A percentile compares a stretch with the other conserved stretches of the same genome.
Evolutionary conservation across 2,329 filamentous ascomycete genomes (phyloP).

Genomic region (Chrysoporthe puriensis): DNA sequence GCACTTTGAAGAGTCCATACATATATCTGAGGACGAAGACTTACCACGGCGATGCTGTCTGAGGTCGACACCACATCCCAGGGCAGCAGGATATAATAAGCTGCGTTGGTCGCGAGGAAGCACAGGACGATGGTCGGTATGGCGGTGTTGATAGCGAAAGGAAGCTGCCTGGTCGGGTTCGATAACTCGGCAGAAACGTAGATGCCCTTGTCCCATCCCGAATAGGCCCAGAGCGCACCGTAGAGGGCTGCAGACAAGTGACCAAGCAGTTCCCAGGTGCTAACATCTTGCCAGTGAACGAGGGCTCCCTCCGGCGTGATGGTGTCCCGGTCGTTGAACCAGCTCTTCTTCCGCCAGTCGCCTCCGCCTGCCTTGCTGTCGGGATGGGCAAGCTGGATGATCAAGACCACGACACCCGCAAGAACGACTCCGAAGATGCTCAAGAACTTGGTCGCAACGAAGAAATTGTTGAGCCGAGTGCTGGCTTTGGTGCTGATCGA

Average conservation of each 20-base stretch:
- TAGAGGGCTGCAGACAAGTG: conserved; percentile 65
- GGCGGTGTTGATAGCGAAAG: conserved; percentile 64
- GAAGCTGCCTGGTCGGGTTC: conserved; percentile 56
- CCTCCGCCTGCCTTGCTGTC: conserved; percentile 46
- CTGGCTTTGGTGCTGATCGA: conserved; percentile 59
- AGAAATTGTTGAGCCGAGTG: conserved; percentile 59
- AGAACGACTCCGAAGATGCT: conserved; percentile 53
- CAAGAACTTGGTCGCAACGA: conserved; percentile 58
- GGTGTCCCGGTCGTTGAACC: conserved; percentile 58
- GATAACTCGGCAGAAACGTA: conserved; percentile 59
- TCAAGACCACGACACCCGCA: conserved; percentile 52
- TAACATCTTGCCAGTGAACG: conserved; percentile 53
- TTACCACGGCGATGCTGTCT: conserved; percentile 65
- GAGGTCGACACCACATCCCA: conserved; percentile 62
- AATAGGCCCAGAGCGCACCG: conserved; percentile 66
- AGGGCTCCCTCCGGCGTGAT: conserved; percentile 52
- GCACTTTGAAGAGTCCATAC: background rate
- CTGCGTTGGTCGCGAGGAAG: conserved; percentile 63
- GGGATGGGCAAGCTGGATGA: conserved; percentile 44
- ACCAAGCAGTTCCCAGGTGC: conserved; percentile 61
- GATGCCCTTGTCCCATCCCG: conserved; percentile 68
- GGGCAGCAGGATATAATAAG: conserved; percentile 65
- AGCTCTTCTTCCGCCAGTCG: conserved; percentile 57
- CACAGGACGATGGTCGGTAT: conserved; percentile 62
- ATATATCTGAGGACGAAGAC: conserved; percentile 32